Evolutionary conservation across 805 yeast genomes (phyloP), one percentile per base, ranked within the genome.

Genomic region (Candida glaebosa): DNA sequence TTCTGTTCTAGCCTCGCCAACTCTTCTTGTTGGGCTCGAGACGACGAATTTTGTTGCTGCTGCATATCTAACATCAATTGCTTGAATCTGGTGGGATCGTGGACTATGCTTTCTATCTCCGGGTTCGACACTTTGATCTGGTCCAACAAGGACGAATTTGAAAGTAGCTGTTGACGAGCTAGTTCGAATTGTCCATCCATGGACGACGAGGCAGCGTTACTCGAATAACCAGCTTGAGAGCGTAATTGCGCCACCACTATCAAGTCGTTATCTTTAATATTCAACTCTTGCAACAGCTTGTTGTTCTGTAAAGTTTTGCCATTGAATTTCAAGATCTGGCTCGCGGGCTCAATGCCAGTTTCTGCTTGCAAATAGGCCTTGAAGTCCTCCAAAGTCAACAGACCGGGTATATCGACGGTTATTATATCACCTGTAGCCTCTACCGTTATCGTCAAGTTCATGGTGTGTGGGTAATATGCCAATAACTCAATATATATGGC

Each of bases 341-440:
- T 51, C 0, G 56, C 51, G 3, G 73, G 62, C 8, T 67, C 63
- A 38, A 83, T 72, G 10, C 68, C 73, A 6, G 88, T 74, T 53
- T 87, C 96, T 1, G 83, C 79, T 45, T 82, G 83, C 7, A 89
- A 55, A 48, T 83, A 79, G 0, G 91, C 95, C 44, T 77, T 72
- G 49, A 90, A 73, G 57, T 89, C 96, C 10, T 59, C 68, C 7
- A 88, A 57, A 0, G 79, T 57, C 69, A 88, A 73, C 10, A 82
- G 84, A 1, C 66, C 76, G 3, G 87, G 75, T 3, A 87, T 73
- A 39, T 88, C 96, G 1, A 86, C 71, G 3, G 61, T 38, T n/a
- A 67, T 43, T 3, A 63, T 53, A 8, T 52, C 55, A 18, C 56
- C 61, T 22, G 44, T 49, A n/a, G 44, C 19, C 36, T 57, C 63